Evolutionary conservation across 1,284 basidiomycete genomes (phyloP), one percentile per base, ranked within the genome.

Genomic region (Somion occarium): DNA sequence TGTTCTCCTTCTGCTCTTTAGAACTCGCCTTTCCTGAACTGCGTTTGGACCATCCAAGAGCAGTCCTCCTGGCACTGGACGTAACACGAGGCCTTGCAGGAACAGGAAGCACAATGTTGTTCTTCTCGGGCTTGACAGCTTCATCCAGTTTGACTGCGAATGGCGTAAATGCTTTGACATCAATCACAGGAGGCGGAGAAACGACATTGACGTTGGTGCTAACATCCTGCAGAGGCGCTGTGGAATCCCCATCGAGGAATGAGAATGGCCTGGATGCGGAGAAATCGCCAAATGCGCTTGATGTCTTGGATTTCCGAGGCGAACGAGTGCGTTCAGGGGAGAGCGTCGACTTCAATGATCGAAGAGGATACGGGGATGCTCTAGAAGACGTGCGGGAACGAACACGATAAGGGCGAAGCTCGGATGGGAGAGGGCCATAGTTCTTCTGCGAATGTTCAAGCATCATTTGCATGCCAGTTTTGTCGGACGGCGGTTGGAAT

Each of bases 381-480:
- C 88, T 73, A 38, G 88, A 89, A 20, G 76, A 74, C 0, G 80
- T 86, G 19, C 85, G 76, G 2, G 84, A 84, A 38, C 85, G 78
- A 41, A 76, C 66, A 25, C 82, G 79, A 52, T 73, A 78, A 27
- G 73, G 73, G 5, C 79, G 78, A 26, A 88, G 73, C 49, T 88
- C 85, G 0, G 79, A 80, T 0, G 88, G 82, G 12, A 91, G 75
- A 12, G 84, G 82, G 0, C 78, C 78, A 50, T 79, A 91, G 49
- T 72, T 84, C 64, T 85, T 74, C 44, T 85, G 70, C 0, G 88
- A 90, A 47, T 89, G 80, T 51, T 88, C 78, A 1, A 91, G 71
- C 51, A 91, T 68, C 0, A 83, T 85, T 56, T 79, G 76, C 82
- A 91, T 89, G 12, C 75, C 83, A 2, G 73, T 70, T 4, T 77